phyloP scores from a whole-genome alignment of 2,329 filamentous ascomycete species.

The Drechslerella dactyloides region DNA sequence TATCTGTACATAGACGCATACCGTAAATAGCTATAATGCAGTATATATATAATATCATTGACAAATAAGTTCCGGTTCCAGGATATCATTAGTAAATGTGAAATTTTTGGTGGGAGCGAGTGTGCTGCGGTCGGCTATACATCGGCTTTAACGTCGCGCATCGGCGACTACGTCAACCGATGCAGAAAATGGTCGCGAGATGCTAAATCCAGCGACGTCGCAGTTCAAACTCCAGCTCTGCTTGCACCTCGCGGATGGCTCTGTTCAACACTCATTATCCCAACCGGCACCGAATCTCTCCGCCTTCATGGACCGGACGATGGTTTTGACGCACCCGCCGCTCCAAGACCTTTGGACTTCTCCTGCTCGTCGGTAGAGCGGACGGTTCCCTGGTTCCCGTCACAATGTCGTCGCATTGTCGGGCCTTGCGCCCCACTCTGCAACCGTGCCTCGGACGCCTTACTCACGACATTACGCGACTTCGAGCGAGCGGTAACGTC shows the following conservation, averaged over 20 bases:
- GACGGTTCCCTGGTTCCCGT: background rate
- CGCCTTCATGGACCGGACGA: constrained; percentile 27
- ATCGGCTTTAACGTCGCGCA: constrained; percentile 32
- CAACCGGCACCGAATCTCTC: constrained; percentile 4
- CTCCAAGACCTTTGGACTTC: constrained; percentile 14
- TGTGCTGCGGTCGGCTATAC: background rate
- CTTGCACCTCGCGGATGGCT: constrained; percentile 11
- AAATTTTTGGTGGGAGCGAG: no score
- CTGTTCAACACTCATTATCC: constrained; percentile 5
- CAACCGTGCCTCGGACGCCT: constrained; percentile 34
- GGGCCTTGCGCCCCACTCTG: constrained; percentile 36
- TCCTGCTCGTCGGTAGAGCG: constrained; percentile 11
- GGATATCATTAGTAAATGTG: no score
- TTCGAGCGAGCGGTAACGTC: constrained; percentile 6
- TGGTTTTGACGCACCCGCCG: constrained; percentile 14
- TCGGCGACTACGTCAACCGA: constrained; percentile 37
- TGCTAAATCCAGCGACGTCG: constrained; percentile 22
- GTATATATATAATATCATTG: no score
- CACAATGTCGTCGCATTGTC: constrained; percentile 35
- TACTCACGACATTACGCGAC: constrained; percentile 4
- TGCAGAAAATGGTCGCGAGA: constrained; percentile 46
- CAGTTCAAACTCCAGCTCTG: constrained; percentile 6
- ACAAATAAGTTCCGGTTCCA: no score
- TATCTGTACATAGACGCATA: background rate
- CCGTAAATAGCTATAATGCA: no score